Evolutionary conservation across 179 eudicot species (phyloP).

Genomic region (Corrigiola litoralis): DNA sequence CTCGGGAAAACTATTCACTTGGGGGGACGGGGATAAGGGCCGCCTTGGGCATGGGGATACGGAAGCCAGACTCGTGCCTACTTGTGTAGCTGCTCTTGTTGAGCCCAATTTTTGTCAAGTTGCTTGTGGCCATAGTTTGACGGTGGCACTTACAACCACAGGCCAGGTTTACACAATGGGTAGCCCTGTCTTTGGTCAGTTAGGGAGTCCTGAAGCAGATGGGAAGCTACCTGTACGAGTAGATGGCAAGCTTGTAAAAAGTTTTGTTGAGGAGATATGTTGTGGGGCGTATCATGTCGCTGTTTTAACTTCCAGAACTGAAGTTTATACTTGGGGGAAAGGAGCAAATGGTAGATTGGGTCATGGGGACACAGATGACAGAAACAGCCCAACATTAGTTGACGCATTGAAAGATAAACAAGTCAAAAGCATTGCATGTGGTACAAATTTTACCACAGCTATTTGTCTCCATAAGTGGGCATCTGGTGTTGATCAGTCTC

Average conservation of each 20-base stretch:
- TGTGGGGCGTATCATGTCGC: constrained; percentile 74
- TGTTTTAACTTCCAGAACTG: constrained; percentile 56
- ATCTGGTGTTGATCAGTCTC: constrained; percentile 59
- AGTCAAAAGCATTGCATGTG: constrained; percentile 66
- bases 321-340: constrained; percentile 81
- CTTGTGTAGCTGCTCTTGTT: constrained; percentile 61
- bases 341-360: constrained; percentile 76
- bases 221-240: constrained; percentile 54
- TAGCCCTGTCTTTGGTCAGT: constrained; percentile 64
- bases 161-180: constrained; percentile 82
- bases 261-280: constrained; percentile 61
- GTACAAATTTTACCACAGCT: constrained; percentile 62
- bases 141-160: constrained; percentile 54
- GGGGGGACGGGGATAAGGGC: constrained; percentile 96
- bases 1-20: constrained; percentile 64
- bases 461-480: constrained; percentile 70
- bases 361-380: constrained; percentile 57
- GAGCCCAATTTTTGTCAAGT: constrained; percentile 73
- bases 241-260: constrained; percentile 55
- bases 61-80: constrained; percentile 60
- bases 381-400: constrained; percentile 58
- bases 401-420: constrained; percentile 61
- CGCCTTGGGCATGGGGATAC: constrained; percentile 70
- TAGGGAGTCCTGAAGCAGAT: constrained; percentile 60
- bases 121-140: constrained; percentile 63